Evolutionary conservation across 352 stramenopile genomes (phyloP), one percentile per base, ranked within the genome.

Genomic region (Phytophthora idaei): DNA sequence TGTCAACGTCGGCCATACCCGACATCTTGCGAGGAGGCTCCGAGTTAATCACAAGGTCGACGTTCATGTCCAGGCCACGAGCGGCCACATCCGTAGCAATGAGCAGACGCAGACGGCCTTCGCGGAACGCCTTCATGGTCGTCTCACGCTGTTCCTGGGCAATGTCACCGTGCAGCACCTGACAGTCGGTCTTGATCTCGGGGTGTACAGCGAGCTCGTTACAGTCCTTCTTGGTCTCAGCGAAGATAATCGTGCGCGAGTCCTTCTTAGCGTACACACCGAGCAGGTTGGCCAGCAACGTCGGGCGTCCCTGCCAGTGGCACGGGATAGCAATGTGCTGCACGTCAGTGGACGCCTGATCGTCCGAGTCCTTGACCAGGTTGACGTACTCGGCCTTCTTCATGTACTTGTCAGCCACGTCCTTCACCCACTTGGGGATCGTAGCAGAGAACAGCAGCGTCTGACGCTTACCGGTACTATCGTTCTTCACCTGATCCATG

Each of bases 81-180:
- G 97, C 96, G 28, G 97, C 96, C 37, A 99, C 95, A 80, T 99
- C 97, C 2, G 97, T 99, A 4, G 97, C 97, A 41, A 99, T 98
- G 48, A 99, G 74, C 39, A 99, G 84, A 70, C 96, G 93, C 68
- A 99, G 92, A 32, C 89, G 85, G 55, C 97, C 97, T 10, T 98
- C 86, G 37, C 97, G 91, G 88, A 99, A 99, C 4, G 96, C 94
- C 69, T 98, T 93, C 75, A 99, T 97, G 29, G 97, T 99, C 15
- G 94, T 91, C 74, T 99, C 97, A 70, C 98, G 96, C 84, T 99
- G 97, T 64, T 97, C 95, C 72, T 98, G 92, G 9, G 91, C 91
- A 70, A 99, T 98, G 79, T 99, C 97, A 47, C 97, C 97, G 80
- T 99, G 97, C 11, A 99, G 85, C 7, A 96, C 90, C 58, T 97